Percentiles rank a stretch among this genome's conserved stretches.
These are phyloP conservation scores for Candida ficus DNA, from an alignment of 805 yeast genomes.

Conservation along the genomic window DNA sequence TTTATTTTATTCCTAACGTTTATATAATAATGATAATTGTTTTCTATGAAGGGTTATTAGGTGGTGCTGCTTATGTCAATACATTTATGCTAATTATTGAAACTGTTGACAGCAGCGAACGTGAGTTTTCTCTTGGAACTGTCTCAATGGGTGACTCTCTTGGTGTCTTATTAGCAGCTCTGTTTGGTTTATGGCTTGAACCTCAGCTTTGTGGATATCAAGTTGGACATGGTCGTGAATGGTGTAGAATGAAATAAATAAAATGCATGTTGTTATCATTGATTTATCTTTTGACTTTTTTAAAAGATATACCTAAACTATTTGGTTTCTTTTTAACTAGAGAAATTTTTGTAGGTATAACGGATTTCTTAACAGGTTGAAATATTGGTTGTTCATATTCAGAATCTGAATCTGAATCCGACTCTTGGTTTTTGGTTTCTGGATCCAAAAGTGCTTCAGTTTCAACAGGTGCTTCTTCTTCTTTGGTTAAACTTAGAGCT, in stretches of 20 bases:
- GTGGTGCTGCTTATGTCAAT: constrained; percentile 87
- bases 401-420: constrained; percentile 15
- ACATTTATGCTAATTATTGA: constrained; percentile 79
- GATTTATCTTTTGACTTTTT: constrained; percentile 7
- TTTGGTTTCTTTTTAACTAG: constrained; percentile 15
- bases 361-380: background rate
- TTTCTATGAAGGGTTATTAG: constrained; percentile 85
- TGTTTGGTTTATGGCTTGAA: constrained; percentile 70
- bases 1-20: constrained; percentile 49
- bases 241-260: constrained; percentile 52
- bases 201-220: constrained; percentile 68
- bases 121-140: constrained; percentile 80
- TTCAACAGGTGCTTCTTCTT: no score
- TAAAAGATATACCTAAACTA: constrained; percentile 14
- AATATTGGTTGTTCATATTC: constrained; percentile 15
- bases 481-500: no score
- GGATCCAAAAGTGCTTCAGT: no score
- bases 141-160: constrained; percentile 80
- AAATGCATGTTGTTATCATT: no score
- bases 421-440: background rate
- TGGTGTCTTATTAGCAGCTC: constrained; percentile 81
- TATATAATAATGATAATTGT: constrained; percentile 59
- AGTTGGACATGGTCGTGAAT: constrained; percentile 64
- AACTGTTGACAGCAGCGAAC: constrained; percentile 39
- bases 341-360: constrained; percentile 9